phyloP scores from a whole-genome alignment of 2,329 filamentous ascomycete genomes.

The Exophiala calicioides region DNA sequence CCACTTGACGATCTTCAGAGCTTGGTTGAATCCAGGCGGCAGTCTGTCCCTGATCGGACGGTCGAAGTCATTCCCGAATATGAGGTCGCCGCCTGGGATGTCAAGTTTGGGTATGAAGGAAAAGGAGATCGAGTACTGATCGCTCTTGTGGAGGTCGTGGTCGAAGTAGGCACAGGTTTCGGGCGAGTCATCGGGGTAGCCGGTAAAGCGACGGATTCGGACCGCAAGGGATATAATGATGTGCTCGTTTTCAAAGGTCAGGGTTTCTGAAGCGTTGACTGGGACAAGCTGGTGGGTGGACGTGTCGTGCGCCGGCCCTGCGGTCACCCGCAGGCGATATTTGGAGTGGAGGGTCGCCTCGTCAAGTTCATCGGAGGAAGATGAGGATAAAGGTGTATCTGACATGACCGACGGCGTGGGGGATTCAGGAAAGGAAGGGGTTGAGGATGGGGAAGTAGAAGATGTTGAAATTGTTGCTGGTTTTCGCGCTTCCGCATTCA shows the following conservation, averaged over 20 bases:
- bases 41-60: conserved; percentile 82
- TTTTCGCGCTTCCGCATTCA: no score
- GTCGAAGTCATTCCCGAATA: conserved; percentile 96
- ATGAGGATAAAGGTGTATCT: conserved; percentile 11
- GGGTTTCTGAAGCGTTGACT: conserved; percentile 69
- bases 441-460: no score
- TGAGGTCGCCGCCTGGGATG: conserved; percentile 70
- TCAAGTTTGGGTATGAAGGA: conserved; percentile 70
- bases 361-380: conserved; percentile 14
- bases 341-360: conserved; percentile 14
- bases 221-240: conserved; percentile 73
- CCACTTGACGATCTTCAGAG: conserved; percentile 83
- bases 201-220: conserved; percentile 66
- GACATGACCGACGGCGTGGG: conserved; percentile 3
- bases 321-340: conserved; percentile 79
- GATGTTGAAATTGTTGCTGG: no score
- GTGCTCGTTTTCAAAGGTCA: conserved; percentile 63
- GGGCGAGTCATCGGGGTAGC: conserved; percentile 72
- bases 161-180: conserved; percentile 75
- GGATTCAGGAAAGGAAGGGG: background rate
- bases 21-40: conserved; percentile 81
- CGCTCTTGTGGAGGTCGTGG: conserved; percentile 65
- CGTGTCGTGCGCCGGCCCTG: conserved; percentile 73
- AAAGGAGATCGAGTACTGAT: conserved; percentile 84
- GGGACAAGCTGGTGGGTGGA: conserved; percentile 70